These are phyloP conservation scores for Fraxinus nigra DNA, from an alignment of 305 asterid species.

Conservation along the genomic window DNA sequence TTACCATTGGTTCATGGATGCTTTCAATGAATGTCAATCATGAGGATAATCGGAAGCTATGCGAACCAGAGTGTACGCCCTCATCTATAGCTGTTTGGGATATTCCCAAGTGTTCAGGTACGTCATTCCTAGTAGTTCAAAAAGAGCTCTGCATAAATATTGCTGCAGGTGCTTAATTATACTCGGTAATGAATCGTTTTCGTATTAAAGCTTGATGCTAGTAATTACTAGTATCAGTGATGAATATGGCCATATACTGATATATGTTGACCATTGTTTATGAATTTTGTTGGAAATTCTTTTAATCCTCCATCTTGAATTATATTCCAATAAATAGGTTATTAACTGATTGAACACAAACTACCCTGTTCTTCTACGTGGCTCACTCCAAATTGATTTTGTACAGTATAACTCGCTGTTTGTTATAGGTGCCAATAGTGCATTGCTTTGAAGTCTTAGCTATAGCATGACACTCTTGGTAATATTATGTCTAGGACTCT, in stretches of 20 bases:
- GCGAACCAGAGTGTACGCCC: conserved; percentile 64
- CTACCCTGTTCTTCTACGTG: not conserved
- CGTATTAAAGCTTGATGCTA: not conserved
- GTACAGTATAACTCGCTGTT: not conserved
- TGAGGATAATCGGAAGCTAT: conserved; percentile 65
- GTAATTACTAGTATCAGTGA: not conserved
- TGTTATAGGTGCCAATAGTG: not conserved
- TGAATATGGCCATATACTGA: not conserved
- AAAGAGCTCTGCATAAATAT: not conserved
- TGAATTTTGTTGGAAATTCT: not conserved
- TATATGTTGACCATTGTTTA: not conserved
- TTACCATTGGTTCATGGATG: conserved; percentile 99
- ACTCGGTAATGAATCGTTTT: not conserved
- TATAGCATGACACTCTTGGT: conserved; percentile 5
- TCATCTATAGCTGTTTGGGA: conserved; percentile 95
- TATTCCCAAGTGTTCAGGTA: conserved; percentile 96
- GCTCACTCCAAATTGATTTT: not conserved
- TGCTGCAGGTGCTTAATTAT: conserved; percentile 2
- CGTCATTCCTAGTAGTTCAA: conserved; percentile 5
- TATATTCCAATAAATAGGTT: not conserved
- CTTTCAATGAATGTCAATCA: conserved; percentile 95
- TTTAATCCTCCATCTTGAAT: not conserved
- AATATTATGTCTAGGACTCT: conserved; percentile 56
- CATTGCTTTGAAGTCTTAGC: not conserved
- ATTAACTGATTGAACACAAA: not conserved